Conservation (phyloP, 176 grass and related monocot genomes). For the Rhynchospora breviuscula region DNA sequence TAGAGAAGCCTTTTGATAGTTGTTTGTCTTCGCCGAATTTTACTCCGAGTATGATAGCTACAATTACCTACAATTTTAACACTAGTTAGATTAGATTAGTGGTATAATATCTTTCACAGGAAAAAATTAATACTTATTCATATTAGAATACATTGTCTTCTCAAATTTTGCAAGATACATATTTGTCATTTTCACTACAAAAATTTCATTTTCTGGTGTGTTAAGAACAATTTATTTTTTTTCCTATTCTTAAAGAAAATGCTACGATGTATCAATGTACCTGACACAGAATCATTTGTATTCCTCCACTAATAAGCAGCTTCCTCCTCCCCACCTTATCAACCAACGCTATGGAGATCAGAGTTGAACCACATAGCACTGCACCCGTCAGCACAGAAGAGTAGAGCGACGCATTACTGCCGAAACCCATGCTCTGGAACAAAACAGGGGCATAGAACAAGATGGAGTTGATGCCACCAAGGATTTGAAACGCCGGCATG, state of each 20-base stretch:
- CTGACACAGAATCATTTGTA: conserved; percentile 91
- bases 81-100: not conserved
- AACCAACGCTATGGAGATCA: conserved; percentile 72
- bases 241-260: not conserved
- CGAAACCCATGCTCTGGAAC: conserved; percentile 97
- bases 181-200: not conserved
- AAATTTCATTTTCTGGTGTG: not conserved
- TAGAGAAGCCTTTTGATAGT: conserved; percentile 54
- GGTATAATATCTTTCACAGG: too few relatives aligned
- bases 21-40: conserved; percentile 71
- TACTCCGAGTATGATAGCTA: conserved; percentile 60
- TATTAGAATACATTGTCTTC: too few relatives aligned
- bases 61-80: conserved; percentile 42
- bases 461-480: conserved; percentile 92
- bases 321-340: conserved; percentile 68
- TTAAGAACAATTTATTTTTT: not conserved
- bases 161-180: not conserved
- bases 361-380: conserved; percentile 48
- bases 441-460: conserved; percentile 92
- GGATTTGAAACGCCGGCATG: conserved; percentile 91
- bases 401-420: conserved; percentile 58
- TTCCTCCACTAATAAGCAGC: conserved; percentile 74
- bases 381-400: conserved; percentile 84
- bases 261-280: conserved; percentile 4
- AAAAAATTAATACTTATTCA: too few relatives aligned